A percentile compares a stretch with the other conserved stretches of the same genome.
These are phyloP conservation scores for Pythium dissimile DNA, from an alignment of 352 stramenopile species.

Conservation along the genomic window DNA sequence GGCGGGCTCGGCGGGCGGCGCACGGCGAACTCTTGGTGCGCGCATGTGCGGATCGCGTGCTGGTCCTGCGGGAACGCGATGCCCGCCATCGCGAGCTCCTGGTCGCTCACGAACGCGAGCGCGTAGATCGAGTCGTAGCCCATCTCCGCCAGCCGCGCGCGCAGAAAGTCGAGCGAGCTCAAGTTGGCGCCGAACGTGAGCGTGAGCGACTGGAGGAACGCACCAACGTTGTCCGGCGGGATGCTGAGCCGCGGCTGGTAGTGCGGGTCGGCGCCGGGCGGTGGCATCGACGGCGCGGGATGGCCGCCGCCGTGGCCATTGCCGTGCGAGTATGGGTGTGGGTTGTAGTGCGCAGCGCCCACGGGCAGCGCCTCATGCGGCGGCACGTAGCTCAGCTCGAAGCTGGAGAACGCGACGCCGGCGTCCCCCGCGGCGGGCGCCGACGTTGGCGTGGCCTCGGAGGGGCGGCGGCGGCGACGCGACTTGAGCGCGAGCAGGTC, in stretches of 20 bases:
- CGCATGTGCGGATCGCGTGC: slow-evolving; percentile 41
- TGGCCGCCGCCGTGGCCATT: neutral
- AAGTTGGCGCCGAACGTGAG: slow-evolving; percentile 34
- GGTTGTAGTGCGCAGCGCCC: too few species aligned
- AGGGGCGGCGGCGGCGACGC: neutral
- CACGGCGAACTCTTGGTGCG: slow-evolving; percentile 39
- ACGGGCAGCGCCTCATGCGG: slow-evolving; percentile 11
- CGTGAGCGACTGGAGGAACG: slow-evolving; percentile 50
- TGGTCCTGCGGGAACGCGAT: slow-evolving; percentile 37
- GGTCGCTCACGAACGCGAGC: slow-evolving; percentile 45
- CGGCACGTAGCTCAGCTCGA: slow-evolving; percentile 58
- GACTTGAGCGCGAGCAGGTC: slow-evolving; percentile 23
- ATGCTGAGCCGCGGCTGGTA: slow-evolving; percentile 14
- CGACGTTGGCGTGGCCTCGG: slow-evolving; percentile 3
- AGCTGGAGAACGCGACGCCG: slow-evolving; percentile 35
- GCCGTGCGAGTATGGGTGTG: too few species aligned
- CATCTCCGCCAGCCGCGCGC: slow-evolving; percentile 40
- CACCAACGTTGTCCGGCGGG: slow-evolving; percentile 32
- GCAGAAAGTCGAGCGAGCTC: slow-evolving; percentile 25
- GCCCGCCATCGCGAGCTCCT: slow-evolving; percentile 45
- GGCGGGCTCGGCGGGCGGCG: slow-evolving; percentile 38
- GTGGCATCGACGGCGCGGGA: neutral
- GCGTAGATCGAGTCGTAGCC: slow-evolving; percentile 60
- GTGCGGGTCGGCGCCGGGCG: slow-evolving; percentile 14
- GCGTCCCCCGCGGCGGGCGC: neutral